Percentiles rank a stretch among this genome's conserved stretches.
Conservation (phyloP, 2,329 filamentous ascomycete genomes). For the Zasmidium cellare region DNA sequence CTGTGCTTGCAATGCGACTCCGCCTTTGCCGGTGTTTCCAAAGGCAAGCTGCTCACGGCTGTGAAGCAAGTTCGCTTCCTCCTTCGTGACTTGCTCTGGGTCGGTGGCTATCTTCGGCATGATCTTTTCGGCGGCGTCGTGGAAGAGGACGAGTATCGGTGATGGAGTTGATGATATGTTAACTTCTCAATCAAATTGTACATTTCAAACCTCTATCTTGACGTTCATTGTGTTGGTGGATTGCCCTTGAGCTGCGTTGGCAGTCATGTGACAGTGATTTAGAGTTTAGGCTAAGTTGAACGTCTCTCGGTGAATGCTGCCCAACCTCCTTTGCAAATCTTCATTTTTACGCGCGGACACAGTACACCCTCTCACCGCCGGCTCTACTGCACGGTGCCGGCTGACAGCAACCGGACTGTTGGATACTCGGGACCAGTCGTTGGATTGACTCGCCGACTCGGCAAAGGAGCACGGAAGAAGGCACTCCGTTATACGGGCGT, state of each 20-base stretch:
- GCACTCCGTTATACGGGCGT: not conserved
- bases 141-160: slow-evolving; percentile 11
- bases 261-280: not conserved
- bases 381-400: not conserved
- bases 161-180: not conserved
- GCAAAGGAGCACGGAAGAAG: too few species aligned
- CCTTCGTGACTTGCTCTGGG: slow-evolving; percentile 34
- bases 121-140: slow-evolving; percentile 31
- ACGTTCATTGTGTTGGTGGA: too few species aligned
- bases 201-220: too few species aligned
- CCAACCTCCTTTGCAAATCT: not conserved
- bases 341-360: too few species aligned
- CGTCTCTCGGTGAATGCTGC: not conserved
- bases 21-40: slow-evolving; percentile 33
- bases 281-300: not conserved
- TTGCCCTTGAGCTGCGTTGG: too few species aligned
- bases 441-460: not conserved
- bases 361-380: not conserved
- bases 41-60: slow-evolving; percentile 35
- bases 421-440: not conserved
- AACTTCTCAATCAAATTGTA: too few species aligned
- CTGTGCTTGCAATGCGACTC: slow-evolving; percentile 36
- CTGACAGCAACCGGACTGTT: not conserved
- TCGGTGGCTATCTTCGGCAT: slow-evolving; percentile 36
- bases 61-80: slow-evolving; percentile 34